phyloP scores from a whole-genome alignment of 2,329 filamentous ascomycete genomes.

The Arthrobotrys megalospora region DNA sequence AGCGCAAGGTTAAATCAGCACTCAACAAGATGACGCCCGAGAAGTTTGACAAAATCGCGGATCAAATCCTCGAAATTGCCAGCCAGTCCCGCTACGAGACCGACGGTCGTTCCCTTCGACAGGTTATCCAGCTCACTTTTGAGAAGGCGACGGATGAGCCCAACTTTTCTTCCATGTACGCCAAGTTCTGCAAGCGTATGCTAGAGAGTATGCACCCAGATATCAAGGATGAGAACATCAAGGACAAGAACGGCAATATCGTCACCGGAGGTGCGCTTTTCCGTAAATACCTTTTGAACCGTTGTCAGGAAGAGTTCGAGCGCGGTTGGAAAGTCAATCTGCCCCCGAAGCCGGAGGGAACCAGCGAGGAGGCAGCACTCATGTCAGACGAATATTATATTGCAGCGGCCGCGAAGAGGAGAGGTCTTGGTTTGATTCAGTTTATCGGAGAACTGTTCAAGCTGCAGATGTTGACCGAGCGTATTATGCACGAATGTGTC shows the following conservation, averaged over 20 bases:
- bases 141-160: constrained; percentile 99
- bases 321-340: constrained; percentile 95
- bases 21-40: constrained; percentile 99
- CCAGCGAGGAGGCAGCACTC: constrained; percentile 77
- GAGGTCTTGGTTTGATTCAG: constrained; percentile 96
- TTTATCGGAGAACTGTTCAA: constrained; percentile 99
- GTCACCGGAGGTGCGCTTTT: constrained; percentile 94
- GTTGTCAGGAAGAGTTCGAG: constrained; percentile 99
- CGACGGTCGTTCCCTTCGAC: constrained; percentile 92
- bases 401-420: constrained; percentile 93
- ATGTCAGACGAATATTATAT: constrained; percentile 98
- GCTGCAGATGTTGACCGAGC: constrained; percentile 96
- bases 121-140: constrained; percentile 98
- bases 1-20: constrained; percentile 98
- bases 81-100: constrained; percentile 95
- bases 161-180: constrained; percentile 99
- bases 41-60: constrained; percentile 96
- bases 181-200: constrained; percentile 98
- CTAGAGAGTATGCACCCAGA: constrained; percentile 93
- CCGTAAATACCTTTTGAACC: constrained; percentile 98
- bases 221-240: constrained; percentile 94
- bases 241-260: constrained; percentile 88
- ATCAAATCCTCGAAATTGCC: constrained; percentile 92
- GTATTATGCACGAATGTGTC: constrained; percentile 99
- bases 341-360: constrained; percentile 81